Conservation (phyloP, 306 rosid genomes). For the Vigna angularis region DNA sequence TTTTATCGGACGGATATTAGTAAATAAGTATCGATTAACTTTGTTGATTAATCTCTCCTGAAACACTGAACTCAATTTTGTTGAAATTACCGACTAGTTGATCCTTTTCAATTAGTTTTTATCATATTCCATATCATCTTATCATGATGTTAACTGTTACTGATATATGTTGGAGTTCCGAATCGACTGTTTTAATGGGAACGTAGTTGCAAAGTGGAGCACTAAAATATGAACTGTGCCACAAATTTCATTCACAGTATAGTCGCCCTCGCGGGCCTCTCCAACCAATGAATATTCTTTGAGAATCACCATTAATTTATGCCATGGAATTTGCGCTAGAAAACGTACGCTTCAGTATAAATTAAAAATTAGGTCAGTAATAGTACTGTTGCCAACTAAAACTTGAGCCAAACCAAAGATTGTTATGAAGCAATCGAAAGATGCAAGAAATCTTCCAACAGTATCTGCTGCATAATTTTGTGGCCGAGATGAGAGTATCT, state of each 20-base stretch:
- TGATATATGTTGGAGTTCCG: not conserved
- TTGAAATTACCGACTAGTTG: too few relatives aligned
- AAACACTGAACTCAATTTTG: too few relatives aligned
- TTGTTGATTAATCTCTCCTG: too few relatives aligned
- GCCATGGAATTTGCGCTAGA: not conserved
- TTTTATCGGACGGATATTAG: too few relatives aligned
- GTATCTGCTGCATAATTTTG: not conserved
- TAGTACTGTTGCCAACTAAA: not conserved
- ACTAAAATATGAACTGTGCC: not conserved
- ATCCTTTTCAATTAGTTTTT: too few relatives aligned
- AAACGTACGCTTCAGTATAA: not conserved
- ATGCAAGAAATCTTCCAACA: too few relatives aligned
- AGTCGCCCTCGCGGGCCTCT: not conserved
- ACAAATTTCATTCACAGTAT: not conserved
- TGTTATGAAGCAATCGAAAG: too few relatives aligned
- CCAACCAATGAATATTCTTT: constrained; percentile 13
- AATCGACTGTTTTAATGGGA: too few relatives aligned
- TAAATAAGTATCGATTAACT: too few relatives aligned
- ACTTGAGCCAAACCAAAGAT: not conserved
- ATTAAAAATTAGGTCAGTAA: not conserved
- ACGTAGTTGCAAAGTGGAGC: not conserved
- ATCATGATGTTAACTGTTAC: not conserved
- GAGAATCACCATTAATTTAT: not conserved
- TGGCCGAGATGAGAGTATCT: constrained; percentile 24
- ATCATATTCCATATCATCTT: not conserved